Evolutionary conservation across 371 early-diverging fungal genomes (phyloP).

Genomic region (Massospora cicadina): DNA sequence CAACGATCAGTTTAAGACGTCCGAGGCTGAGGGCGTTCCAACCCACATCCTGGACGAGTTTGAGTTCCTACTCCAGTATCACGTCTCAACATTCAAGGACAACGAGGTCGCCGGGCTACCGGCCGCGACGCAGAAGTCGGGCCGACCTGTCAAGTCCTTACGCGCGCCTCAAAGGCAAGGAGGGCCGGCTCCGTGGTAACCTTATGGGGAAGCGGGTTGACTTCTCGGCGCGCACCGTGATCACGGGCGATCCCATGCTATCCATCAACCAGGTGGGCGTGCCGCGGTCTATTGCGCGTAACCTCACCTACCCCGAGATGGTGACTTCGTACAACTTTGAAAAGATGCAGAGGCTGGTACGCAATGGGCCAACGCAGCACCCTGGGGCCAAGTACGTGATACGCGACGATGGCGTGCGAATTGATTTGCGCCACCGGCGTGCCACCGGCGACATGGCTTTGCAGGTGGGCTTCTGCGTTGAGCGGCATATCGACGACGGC

Average conservation of each 20-base stretch:
- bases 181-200: conserved; percentile 98
- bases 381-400: conserved; percentile 99
- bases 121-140: conserved; percentile 88
- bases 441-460: conserved; percentile 75
- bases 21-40: conserved; percentile 94
- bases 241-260: conserved; percentile 98
- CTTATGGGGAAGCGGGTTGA: conserved; percentile 99
- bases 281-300: conserved; percentile 94
- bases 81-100: conserved; percentile 98
- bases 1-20: conserved; percentile 75
- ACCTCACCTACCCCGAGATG: conserved; percentile 95
- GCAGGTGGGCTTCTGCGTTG: conserved; percentile 88
- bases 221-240: conserved; percentile 99
- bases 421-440: conserved; percentile 87
- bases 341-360: conserved; percentile 71
- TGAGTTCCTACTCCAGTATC: conserved; percentile 92
- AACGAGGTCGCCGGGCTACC: conserved; percentile 98
- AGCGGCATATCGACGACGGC: conserved; percentile 92
- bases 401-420: conserved; percentile 90
- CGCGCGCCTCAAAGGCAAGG: conserved; percentile 99
- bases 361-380: conserved; percentile 90
- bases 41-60: conserved; percentile 90
- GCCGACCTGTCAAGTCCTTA: conserved; percentile 95
- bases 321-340: conserved; percentile 97
- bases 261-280: conserved; percentile 98